Evolutionary conservation across 163 green algal species (phyloP), one percentile per base, ranked within the genome.

Genomic region (Chlorella variabilis): DNA sequence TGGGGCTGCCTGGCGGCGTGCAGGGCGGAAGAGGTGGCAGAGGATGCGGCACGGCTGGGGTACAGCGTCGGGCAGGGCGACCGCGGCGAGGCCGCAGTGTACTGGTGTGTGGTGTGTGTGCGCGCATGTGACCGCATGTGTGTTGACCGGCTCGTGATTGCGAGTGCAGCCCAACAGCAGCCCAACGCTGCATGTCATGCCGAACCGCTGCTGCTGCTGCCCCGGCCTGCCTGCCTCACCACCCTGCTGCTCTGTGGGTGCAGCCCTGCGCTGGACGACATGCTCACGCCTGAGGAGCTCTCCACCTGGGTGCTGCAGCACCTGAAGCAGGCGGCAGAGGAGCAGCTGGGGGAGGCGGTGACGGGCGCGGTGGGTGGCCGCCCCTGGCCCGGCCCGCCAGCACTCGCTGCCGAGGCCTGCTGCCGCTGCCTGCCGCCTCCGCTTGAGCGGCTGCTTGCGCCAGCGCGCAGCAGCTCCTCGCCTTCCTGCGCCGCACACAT

Each of bases 301-400:
- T 93, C 88, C 13, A 54, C 83, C 6, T 82, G 87, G 17, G 56
- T 95, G 27, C 59, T 95, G 29, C 58, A 80, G 0, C 83, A 91
- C 70, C 82, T 95, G 23, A 66, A 92, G 33, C 36, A 49, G 31
- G 54, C 82, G n/a, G 91, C 91, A 21, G 71, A 86, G 38, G 27
- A 75, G n/a, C 27, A 63, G 11, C 74, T 91, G 67, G 51, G 78
- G 29, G 59, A 87, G 48, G 34, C 56, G 3, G 82, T 87, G 31
- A 63, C 69, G 11, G 76, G 84, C 9, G 84, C 75, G 45, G 74
- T 87, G 39, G 61, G 31, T 69, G 29, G 27, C 58, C n/a, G 27
- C 4, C 23, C 4, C 23, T 17, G 4, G 3, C n/a, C 3, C 4
- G 5, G 4, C 13, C 23, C 34, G 58, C 58, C 13, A 15, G 25